Conservation (phyloP, 208 protist genomes). For the Leishmania lainsoni region DNA sequence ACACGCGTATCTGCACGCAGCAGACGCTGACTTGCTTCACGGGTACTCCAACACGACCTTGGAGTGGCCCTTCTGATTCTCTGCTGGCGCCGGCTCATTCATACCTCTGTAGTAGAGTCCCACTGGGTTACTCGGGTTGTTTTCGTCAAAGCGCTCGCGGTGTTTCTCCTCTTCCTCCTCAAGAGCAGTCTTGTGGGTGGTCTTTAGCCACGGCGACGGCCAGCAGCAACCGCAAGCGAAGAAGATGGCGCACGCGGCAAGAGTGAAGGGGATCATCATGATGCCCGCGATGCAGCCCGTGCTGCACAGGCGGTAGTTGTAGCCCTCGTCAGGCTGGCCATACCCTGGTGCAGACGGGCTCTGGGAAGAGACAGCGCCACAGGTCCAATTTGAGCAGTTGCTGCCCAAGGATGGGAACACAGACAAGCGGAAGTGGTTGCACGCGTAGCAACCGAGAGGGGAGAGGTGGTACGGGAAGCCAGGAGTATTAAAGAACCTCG, state of each 20-base stretch:
- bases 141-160: constrained; percentile 5
- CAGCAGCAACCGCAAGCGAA: constrained; percentile 48
- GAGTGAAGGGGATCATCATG: constrained; percentile 44
- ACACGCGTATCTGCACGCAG: not conserved
- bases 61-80: constrained; percentile 7
- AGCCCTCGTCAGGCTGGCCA: constrained; percentile 42
- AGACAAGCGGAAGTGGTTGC: constrained; percentile 39
- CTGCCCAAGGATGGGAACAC: constrained; percentile 16
- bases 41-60: not conserved
- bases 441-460: constrained; percentile 40
- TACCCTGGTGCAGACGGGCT: constrained; percentile 12
- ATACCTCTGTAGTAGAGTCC: not conserved
- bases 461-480: constrained; percentile 43
- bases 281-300: constrained; percentile 49
- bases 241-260: constrained; percentile 36
- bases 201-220: constrained; percentile 54
- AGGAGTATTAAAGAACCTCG: constrained; percentile 31
- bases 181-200: constrained; percentile 29
- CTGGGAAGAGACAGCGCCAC: constrained; percentile 30
- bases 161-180: constrained; percentile 17
- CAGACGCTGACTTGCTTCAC: not conserved
- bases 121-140: constrained; percentile 10
- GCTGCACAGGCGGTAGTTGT: constrained; percentile 56
- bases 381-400: constrained; percentile 30
- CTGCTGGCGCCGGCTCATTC: constrained; percentile 18